These are phyloP conservation scores for Zopfochytrium polystomum DNA, from an alignment of 371 early-diverging fungal species.

Conservation along the genomic window DNA sequence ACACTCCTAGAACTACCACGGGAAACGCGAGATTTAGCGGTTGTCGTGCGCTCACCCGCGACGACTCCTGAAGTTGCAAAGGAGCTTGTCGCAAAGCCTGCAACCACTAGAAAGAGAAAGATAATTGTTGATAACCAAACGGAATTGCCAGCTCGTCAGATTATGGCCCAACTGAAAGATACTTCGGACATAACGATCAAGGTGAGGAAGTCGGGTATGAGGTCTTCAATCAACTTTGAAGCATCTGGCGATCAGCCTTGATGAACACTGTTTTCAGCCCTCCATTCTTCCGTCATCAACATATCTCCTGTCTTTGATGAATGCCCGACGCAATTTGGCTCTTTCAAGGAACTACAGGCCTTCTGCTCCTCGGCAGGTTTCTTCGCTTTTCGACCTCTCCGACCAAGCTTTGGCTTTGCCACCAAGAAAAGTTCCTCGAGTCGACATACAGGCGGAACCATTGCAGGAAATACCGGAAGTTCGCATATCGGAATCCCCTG, in stretches of 20 bases:
- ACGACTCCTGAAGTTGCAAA: too few relatives aligned
- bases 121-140: slow-evolving; percentile 66
- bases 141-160: slow-evolving; percentile 61
- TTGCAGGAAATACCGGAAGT: too few relatives aligned
- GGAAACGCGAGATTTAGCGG: too few relatives aligned
- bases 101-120: slow-evolving; percentile 40
- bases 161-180: slow-evolving; percentile 51
- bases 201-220: slow-evolving; percentile 2
- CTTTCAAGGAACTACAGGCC: not conserved
- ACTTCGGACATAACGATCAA: slow-evolving; percentile 37
- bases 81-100: too few relatives aligned
- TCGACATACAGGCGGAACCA: too few relatives aligned
- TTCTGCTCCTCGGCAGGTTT: slow-evolving; percentile 1
- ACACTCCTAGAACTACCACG: not conserved
- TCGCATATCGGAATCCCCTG: too few relatives aligned
- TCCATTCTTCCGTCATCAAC: slow-evolving; percentile 5
- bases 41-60: too few relatives aligned
- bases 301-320: not conserved
- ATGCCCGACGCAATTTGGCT: not conserved
- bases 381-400: not conserved
- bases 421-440: not conserved
- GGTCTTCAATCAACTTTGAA: not conserved
- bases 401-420: not conserved
- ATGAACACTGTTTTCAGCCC: slow-evolving; percentile 3
- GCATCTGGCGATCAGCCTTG: not conserved